A percentile compares a stretch with the other conserved stretches of the same genome.
These are phyloP conservation scores for Pyrus betulifolia DNA, from an alignment of 306 rosid genomes.

Conservation along the genomic window DNA sequence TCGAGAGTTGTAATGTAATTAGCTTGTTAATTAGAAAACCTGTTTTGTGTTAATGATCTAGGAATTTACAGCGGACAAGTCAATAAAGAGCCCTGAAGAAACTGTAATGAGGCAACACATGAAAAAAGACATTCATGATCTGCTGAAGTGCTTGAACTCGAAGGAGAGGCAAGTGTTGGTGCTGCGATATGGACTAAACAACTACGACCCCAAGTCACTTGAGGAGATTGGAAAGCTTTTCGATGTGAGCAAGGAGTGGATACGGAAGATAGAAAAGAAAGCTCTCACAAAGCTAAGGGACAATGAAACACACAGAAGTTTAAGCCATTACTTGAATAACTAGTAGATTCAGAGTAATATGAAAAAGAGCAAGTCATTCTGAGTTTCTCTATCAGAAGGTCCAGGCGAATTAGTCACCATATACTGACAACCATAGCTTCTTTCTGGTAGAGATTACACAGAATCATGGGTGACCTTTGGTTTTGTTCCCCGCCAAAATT, in stretches of 20 bases:
- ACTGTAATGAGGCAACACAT: constrained; percentile 57
- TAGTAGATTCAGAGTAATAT: constrained; percentile 20
- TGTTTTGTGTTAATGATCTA: constrained; percentile 24
- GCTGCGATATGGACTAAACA: constrained; percentile 65
- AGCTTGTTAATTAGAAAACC: constrained; percentile 4
- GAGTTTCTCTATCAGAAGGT: not conserved
- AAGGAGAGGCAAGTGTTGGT: constrained; percentile 65
- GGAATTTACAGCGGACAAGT: constrained; percentile 48
- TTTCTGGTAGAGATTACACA: not conserved
- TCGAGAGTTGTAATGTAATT: not conserved
- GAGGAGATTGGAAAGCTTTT: constrained; percentile 63
- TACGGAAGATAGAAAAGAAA: constrained; percentile 64
- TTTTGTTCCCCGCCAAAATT: not conserved
- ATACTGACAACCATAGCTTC: not conserved
- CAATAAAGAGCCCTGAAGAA: constrained; percentile 57
- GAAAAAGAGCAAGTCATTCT: not conserved
- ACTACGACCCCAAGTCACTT: constrained; percentile 59
- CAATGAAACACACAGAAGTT: constrained; percentile 32
- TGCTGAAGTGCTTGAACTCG: constrained; percentile 52
- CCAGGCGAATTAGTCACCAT: not conserved
- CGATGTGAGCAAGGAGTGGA: constrained; percentile 62
- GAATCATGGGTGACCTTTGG: not conserved
- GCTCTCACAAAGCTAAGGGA: constrained; percentile 50
- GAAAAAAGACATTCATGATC: constrained; percentile 42
- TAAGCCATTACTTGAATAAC: constrained; percentile 48